Evolutionary conservation across 192 early-diverging fungal genomes (phyloP).

Genomic region (Nowakowskiella sp.): DNA sequence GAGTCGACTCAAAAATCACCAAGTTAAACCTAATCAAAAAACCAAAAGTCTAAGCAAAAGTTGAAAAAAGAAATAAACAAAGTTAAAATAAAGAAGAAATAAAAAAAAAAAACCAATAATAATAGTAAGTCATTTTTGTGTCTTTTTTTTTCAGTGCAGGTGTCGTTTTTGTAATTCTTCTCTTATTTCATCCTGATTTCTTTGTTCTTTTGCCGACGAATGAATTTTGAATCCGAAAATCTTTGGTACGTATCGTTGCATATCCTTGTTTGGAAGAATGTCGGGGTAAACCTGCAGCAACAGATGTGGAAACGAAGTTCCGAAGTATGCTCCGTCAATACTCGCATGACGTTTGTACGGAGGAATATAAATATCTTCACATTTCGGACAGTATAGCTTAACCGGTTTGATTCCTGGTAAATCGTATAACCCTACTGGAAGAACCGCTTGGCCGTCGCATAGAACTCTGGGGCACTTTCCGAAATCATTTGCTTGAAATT

Average conservation of each 20-base stretch:
- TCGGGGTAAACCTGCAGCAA: slow-evolving; percentile 85
- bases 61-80: too few species aligned
- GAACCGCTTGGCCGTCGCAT: slow-evolving; percentile 79
- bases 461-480: slow-evolving; percentile 93
- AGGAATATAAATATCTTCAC: slow-evolving; percentile 95
- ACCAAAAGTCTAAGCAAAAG: too few species aligned
- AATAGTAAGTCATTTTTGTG: too few species aligned
- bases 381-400: slow-evolving; percentile 91
- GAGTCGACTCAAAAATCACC: too few species aligned
- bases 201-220: slow-evolving; percentile 73
- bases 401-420: slow-evolving; percentile 74
- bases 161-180: slow-evolving; percentile 54
- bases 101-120: too few species aligned
- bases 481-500: slow-evolving; percentile 87
- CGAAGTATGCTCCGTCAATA: slow-evolving; percentile 95
- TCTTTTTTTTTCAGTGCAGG: too few species aligned
- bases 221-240: slow-evolving; percentile 99
- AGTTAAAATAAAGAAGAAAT: too few species aligned
- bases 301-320: slow-evolving; percentile 93
- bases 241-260: slow-evolving; percentile 84
- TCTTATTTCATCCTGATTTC: slow-evolving; percentile 81
- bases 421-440: slow-evolving; percentile 87
- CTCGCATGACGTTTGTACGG: slow-evolving; percentile 73
- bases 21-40: too few species aligned
- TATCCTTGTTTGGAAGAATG: slow-evolving; percentile 64